Percentiles rank a stretch among this genome's conserved stretches.
phyloP scores from a whole-genome alignment of 2,329 filamentous ascomycete species.

The Pseudogymnoascus sp. region DNA sequence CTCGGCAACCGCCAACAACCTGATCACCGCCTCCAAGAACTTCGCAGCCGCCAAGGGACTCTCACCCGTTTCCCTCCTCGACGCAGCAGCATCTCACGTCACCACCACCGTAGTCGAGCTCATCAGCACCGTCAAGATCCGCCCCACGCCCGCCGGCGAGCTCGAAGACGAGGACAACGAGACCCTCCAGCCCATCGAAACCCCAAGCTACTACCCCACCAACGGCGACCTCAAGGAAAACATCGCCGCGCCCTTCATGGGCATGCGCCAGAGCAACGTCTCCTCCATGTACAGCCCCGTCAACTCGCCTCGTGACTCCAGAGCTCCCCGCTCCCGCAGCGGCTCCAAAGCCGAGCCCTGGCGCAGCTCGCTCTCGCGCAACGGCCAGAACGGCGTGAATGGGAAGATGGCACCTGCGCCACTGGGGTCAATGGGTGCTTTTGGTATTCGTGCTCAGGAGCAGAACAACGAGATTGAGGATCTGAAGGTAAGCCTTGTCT shows the following conservation, averaged over 20 bases:
- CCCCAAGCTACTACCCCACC: constrained; percentile 60
- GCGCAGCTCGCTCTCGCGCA: constrained; percentile 19
- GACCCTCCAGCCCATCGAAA: constrained; percentile 58
- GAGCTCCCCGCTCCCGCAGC: constrained; percentile 27
- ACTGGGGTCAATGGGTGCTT: constrained; percentile 29
- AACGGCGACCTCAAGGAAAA: constrained; percentile 30
- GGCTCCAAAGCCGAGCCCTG: constrained; percentile 23
- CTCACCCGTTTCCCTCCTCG: constrained; percentile 84
- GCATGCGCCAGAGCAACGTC: constrained; percentile 53
- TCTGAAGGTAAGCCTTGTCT: constrained; percentile 45
- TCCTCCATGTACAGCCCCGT: constrained; percentile 70
- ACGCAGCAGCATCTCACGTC: constrained; percentile 87
- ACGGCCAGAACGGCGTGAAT: constrained; percentile 21
- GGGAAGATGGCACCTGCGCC: constrained; percentile 23
- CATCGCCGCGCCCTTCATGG: constrained; percentile 50
- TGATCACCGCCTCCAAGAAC: constrained; percentile 92
- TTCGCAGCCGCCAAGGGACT: constrained; percentile 76
- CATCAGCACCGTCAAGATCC: constrained; percentile 74
- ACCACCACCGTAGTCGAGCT: constrained; percentile 81
- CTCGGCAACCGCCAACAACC: constrained; percentile 87
- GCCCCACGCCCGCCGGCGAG: constrained; percentile 64
- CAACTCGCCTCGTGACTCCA: constrained; percentile 57
- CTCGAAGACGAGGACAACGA: constrained; percentile 71
- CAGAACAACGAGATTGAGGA: constrained; percentile 47
- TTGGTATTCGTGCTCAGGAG: constrained; percentile 32